Evolutionary conservation across 768 basidiomycete genomes (phyloP).

Genomic region (Arthromyces matolae): DNA sequence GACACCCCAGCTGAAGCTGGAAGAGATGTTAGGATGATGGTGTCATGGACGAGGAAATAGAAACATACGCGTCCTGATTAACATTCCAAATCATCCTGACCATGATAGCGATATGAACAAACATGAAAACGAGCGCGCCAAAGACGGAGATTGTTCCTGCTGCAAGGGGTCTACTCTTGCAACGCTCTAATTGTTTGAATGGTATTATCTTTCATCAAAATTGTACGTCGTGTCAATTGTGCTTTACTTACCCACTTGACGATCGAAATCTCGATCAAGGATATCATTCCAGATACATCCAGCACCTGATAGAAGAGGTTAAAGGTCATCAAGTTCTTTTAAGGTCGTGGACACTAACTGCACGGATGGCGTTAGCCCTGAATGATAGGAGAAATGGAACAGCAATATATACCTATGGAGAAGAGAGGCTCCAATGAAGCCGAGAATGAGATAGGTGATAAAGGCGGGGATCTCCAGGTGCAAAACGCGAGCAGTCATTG

Average conservation of each 20-base stretch:
- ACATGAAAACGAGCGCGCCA: constrained; percentile 3
- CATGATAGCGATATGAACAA: background rate
- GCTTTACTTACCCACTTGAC: constrained; percentile 13
- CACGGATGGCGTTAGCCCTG: too few relatives aligned
- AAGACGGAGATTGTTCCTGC: background rate
- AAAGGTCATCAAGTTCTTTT: too few relatives aligned
- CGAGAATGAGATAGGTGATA: too few relatives aligned
- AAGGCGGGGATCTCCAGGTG: too few relatives aligned
- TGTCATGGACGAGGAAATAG: background rate
- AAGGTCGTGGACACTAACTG: too few relatives aligned
- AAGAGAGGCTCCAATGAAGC: too few relatives aligned
- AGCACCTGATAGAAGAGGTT: too few relatives aligned
- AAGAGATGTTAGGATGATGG: too few relatives aligned
- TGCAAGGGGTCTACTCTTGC: constrained; percentile 8
- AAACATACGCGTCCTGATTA: background rate
- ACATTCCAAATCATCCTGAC: background rate
- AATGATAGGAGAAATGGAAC: too few relatives aligned
- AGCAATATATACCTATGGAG: too few relatives aligned
- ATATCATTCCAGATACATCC: constrained; percentile 18
- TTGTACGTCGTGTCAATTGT: background rate
- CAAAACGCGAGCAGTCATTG: too few relatives aligned
- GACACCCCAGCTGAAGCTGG: too few relatives aligned
- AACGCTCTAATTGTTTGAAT: constrained; percentile 4
- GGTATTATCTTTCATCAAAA: background rate
- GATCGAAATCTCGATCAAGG: constrained; percentile 16